Conservation (phyloP, 2,329 filamentous ascomycete genomes). For the Xylariaceae sp. region DNA sequence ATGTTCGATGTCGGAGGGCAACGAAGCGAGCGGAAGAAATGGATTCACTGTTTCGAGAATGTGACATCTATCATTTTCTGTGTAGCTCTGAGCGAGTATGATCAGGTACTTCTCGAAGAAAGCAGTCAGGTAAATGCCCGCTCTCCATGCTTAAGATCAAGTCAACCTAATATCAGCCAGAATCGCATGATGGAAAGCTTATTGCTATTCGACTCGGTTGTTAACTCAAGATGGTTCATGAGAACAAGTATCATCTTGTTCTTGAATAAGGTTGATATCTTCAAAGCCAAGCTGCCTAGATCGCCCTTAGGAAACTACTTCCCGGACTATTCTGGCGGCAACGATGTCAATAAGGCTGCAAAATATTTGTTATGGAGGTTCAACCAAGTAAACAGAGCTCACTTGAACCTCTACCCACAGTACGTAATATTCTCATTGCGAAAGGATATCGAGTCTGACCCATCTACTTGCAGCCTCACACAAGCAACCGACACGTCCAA, state of each 20-base stretch:
- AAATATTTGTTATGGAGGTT: conserved; percentile 98
- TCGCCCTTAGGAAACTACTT: conserved; percentile 94
- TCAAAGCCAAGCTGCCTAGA: conserved; percentile 86
- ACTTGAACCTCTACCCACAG: conserved; percentile 97
- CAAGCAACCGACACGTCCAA: conserved; percentile 99
- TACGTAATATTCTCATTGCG: conserved; percentile 48
- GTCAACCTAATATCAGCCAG: conserved; percentile 42
- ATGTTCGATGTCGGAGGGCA: conserved; percentile 99
- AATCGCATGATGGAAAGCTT: conserved; percentile 99
- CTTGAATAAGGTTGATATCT: conserved; percentile 97
- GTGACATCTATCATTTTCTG: conserved; percentile 99
- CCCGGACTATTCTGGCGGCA: conserved; percentile 94
- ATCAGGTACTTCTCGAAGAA: conserved; percentile 93
- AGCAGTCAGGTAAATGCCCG: conserved; percentile 75
- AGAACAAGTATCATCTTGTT: conserved; percentile 97
- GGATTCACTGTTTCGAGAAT: conserved; percentile 99
- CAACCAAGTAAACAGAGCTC: conserved; percentile 95
- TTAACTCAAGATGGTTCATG: conserved; percentile 99
- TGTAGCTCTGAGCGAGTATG: conserved; percentile 95
- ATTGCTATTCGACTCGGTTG: conserved; percentile 93
- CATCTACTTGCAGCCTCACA: conserved; percentile 62
- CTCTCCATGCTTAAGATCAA: background rate
- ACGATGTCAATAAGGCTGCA: conserved; percentile 95
- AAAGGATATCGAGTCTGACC: conserved; percentile 21
- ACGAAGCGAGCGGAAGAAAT: conserved; percentile 96